Evolutionary conservation across 371 early-diverging fungal species (phyloP), one percentile per base, ranked within the genome.

Genomic region (Mortierella sp.): DNA sequence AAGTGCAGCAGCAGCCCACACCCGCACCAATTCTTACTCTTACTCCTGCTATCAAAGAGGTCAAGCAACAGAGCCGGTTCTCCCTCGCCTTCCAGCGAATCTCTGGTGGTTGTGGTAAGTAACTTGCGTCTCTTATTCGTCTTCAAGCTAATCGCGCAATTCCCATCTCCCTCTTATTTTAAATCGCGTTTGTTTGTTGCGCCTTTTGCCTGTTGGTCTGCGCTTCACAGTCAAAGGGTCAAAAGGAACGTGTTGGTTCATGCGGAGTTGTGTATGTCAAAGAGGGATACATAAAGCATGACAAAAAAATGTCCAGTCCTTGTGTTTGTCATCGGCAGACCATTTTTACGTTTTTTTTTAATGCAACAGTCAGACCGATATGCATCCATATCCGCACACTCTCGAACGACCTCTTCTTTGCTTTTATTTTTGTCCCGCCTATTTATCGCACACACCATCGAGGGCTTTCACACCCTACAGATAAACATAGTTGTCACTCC

Each of bases 51-150:
- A 24, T 50, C 24, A 50, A 22, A 50, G 58, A 58, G 58, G 58
- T 34, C 58, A 58, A 58, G 58, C 58, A 58, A 22, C 58, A 34
- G 34, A 58, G 58, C 58, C 29, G 58, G 14, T 34, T 58, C 34
- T 58, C 58, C 58, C 34, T 58, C 19, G 58, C 34, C 19, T 58
- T 58, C 29, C 6, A 14, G 13, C 29, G 34, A 19, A 58, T 58
- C 58, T 58, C 58, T 58, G 58, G 58, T 34, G 58, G 58, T 8
- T 58, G 58, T 58, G 58, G 58, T 58, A 58, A 58, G 58, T 58
- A 29, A 29, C 29, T 22, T 53, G 19, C 31, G 29, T 58, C 34
- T 55, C 5, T 34, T 19, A 7, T 31, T 55, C 29, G 45, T 55
- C 16, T 34, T 34, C 58, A 14, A 13, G 53, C 29, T 24, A 24